These are phyloP conservation scores for Tylopilus felleus DNA, from an alignment of 768 basidiomycete genomes.

Conservation along the genomic window DNA sequence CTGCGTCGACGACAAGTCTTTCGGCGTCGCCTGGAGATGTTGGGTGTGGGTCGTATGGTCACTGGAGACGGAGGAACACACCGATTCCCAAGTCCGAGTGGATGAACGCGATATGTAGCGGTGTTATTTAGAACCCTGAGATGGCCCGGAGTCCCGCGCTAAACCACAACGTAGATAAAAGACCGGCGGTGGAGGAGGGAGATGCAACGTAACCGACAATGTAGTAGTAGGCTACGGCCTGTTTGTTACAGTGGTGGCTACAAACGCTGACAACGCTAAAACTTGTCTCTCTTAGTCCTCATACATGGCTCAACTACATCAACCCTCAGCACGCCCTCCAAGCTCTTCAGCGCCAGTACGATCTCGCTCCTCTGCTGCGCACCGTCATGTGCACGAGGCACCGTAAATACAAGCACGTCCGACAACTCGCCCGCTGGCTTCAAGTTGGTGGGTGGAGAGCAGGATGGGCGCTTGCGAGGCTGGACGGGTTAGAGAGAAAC, in stretches of 20 bases:
- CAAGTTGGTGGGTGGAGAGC: slow-evolving; percentile 15
- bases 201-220: no score
- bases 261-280: no score
- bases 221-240: no score
- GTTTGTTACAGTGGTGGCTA: no score
- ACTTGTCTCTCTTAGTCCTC: no score
- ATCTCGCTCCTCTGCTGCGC: slow-evolving; percentile 7
- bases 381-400: slow-evolving; percentile 4
- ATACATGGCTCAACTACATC: slow-evolving; percentile 16
- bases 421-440: slow-evolving; percentile 20
- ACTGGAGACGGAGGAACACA: slow-evolving; percentile 27
- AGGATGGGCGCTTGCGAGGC: slow-evolving; percentile 17
- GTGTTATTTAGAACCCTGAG: no score
- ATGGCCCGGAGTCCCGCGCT: no score
- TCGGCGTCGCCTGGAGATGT: slow-evolving; percentile 83
- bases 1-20: slow-evolving; percentile 91
- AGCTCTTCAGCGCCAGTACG: slow-evolving; percentile 12
- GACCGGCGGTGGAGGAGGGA: no score
- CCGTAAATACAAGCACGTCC: slow-evolving; percentile 21
- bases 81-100: slow-evolving; percentile 97
- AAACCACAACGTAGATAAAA: no score
- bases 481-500: slow-evolving; percentile 22
- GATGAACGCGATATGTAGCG: slow-evolving; percentile 86
- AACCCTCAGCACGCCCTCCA: slow-evolving; percentile 22
- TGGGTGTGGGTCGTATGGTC: not conserved